These are phyloP conservation scores for Lyophyllum semitale DNA, from an alignment of 768 basidiomycete species.

Conservation along the genomic window DNA sequence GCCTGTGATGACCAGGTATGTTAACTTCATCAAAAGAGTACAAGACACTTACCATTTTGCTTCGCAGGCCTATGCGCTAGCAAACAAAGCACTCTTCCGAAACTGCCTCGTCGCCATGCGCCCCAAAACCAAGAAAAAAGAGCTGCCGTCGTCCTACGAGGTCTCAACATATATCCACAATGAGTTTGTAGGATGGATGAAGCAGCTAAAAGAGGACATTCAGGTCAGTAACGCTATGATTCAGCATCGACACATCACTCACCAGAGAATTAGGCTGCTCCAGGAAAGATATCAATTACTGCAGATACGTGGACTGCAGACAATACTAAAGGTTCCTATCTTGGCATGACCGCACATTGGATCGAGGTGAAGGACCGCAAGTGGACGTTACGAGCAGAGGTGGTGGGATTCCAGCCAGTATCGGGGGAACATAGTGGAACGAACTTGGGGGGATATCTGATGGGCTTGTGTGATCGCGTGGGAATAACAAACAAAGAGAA, in stretches of 20 bases:
- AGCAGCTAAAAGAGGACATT: conserved; percentile 6
- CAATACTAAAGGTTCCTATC: conserved; percentile 17
- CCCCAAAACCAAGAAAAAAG: not conserved
- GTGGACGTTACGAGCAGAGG: conserved; percentile 23
- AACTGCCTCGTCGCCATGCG: conserved; percentile 14
- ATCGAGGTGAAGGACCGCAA: conserved; percentile 19
- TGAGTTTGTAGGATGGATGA: conserved; percentile 10
- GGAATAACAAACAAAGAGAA: conserved; percentile 18
- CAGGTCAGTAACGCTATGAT: conserved; percentile 12
- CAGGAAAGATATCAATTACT: conserved; percentile 22
- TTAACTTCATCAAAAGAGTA: not conserved
- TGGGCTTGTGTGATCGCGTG: conserved; percentile 21
- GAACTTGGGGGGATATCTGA: conserved; percentile 26
- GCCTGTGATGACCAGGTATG: conserved; percentile 18
- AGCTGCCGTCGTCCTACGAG: conserved; percentile 15
- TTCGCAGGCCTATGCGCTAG: conserved; percentile 9
- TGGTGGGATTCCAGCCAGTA: conserved; percentile 22
- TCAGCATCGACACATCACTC: conserved; percentile 18
- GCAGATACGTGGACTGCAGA: conserved; percentile 21
- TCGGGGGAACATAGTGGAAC: conserved; percentile 23
- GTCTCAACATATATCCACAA: conserved; percentile 19
- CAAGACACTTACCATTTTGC: not conserved
- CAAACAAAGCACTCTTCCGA: conserved; percentile 3
- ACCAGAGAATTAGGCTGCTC: conserved; percentile 14
- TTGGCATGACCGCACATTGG: conserved; percentile 25